phyloP scores from a whole-genome alignment of 73 alveolate genomes.

The Paramecium pentaurelia region DNA sequence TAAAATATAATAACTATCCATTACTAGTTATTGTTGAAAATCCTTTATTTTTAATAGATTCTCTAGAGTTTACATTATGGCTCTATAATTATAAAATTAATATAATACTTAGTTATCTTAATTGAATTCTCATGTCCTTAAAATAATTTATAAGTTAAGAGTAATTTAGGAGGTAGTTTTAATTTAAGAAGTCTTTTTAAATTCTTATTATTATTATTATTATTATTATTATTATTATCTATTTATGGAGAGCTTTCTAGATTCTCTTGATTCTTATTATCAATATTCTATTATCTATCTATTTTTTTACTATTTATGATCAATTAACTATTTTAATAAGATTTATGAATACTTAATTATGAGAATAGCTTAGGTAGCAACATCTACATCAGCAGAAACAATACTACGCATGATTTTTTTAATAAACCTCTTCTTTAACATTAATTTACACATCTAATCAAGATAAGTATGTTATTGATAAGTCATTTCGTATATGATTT shows the following conservation, averaged over 20 bases:
- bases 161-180: conserved; percentile 2
- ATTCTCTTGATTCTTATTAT: neutral
- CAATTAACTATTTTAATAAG: neutral
- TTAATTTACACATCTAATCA: neutral
- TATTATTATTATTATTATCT: neutral
- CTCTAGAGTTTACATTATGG: conserved; percentile 35
- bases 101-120: neutral
- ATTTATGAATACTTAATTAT: neutral
- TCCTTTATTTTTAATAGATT: conserved; percentile 18
- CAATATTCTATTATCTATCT: neutral
- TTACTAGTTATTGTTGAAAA: neutral
- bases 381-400: conserved; percentile 36
- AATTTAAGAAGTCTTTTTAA: neutral
- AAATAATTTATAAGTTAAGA: neutral
- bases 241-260: neutral
- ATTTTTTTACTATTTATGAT: neutral
- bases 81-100: neutral
- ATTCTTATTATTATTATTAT: neutral
- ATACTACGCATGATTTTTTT: neutral
- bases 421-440: conserved; percentile 3
- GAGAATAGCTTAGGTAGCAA: conserved; percentile 11
- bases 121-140: conserved; percentile 2
- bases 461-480: neutral
- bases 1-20: neutral
- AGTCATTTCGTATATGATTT: neutral